Base-by-base conservation (phyloP, 306 rosid genomes). In the Vicia villosa region DNA sequence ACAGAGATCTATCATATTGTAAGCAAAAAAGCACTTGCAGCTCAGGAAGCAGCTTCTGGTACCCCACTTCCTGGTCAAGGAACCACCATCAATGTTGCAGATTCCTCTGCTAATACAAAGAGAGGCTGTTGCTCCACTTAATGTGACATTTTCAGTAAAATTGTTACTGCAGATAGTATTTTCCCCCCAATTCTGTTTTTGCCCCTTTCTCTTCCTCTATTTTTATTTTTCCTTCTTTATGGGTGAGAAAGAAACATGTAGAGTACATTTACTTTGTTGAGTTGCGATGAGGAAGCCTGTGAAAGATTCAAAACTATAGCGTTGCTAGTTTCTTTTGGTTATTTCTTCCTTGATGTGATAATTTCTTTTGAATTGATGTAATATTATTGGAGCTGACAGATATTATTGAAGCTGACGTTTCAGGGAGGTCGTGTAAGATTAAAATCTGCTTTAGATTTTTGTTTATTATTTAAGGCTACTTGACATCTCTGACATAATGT, bases 1-100 rank as follows among this genome's bases (percentile, higher is more conserved):
- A 84, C 92, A 4, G 97, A 94, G 87, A 94, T 94, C 50, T 87
- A 90, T 78, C 99, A 91, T 64, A 91, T 94, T 75, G 90, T 94
- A 42, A 94, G 99, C 92, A 94, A 94, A 74, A 91, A 94, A 74
- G 99, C 99, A 69, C 84, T 94, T 69, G 99, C 99, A 68, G 95
- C 99, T 40, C 96, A 94, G 85, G 99, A 94, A 86, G 91, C 89
- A 40, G 88, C 90, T 32, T 61, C 62, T 1, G 80, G 80, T 17
- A 57, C 88, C 49, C 4, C 83, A 46, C 66, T 83, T 78, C 98
- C 98, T 41, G 92, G 97, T 21, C 96, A 90, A 83, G 98, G 97
- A 77, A 92, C 97, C 66, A 81, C 95, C n/a, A 94, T 94, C 80
- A 86, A 91, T 70, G 99, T 94, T 76, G 74, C 82, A 13, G 96